Base-by-base conservation (phyloP, 768 basidiomycete species). In the Trametes maxima region DNA sequence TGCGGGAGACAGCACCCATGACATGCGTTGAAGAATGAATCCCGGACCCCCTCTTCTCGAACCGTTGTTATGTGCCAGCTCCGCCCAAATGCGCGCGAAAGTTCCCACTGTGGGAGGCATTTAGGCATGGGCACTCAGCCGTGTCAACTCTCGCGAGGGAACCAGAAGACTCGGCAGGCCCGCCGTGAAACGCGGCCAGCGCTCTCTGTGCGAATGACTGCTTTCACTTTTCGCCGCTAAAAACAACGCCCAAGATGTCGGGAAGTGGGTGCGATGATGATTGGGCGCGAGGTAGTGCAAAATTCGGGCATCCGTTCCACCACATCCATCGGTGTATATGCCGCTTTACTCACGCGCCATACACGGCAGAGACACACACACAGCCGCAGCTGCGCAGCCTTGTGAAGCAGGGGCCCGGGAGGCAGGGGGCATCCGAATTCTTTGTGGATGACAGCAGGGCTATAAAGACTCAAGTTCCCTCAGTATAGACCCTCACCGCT, bases 391-490 rank as follows among this genome's bases (percentile, higher is more conserved):
- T 59, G 62, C 62, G 62, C 62, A 64, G 57, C 19, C 40, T 25
- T 48, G 43, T 49, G 54, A 37, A 43, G 24, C n/a, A 37, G n/a
- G 52, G 57, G 53, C 62, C 46, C 57, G 57, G 54, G 28, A 51
- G 50, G 37, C 47, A 24, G 24, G 22, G 35, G 39, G 4, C 44
- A 16, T 39, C 28, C 28, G 49, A 54, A 49, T 33, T 8, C 44
- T 22, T 53, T 19, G 47, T 46, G 19, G 19, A 19, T 42, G 24
- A 11, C 17, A 11, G 36, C n/a, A 24, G 22, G 52, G 48, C 35
- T 64, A 64, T 63, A 64, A 59, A 59, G 53, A 8, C 48, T 46
- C 57, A 54, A 25, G 53, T 64, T 64, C 62, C 54, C 62, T 59
- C 62, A 57, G 54, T 59, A 21, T 36, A 44, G 17, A 16, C 42